Evolutionary conservation across 2,329 filamentous ascomycete genomes (phyloP).

Genomic region (Oidium heveae): DNA sequence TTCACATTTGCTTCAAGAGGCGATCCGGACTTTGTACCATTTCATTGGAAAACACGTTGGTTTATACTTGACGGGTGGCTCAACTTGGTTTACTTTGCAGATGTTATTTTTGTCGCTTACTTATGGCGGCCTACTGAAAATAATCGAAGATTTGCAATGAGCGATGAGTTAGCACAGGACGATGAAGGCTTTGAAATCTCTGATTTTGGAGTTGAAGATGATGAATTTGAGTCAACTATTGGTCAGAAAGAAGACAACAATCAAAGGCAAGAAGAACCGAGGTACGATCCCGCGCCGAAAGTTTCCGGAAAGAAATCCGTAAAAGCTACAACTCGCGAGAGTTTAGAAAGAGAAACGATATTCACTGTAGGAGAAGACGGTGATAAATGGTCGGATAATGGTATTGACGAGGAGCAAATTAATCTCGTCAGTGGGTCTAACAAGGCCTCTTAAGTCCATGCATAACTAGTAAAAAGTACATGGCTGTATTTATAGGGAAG

Average conservation of each 20-base stretch:
- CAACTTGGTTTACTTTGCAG: conserved; percentile 83
- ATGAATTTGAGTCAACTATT: conserved; percentile 25
- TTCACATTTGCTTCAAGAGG: conserved; percentile 73
- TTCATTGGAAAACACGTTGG: conserved; percentile 94
- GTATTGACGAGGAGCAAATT: conserved; percentile 28
- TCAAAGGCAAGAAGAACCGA: conserved; percentile 12
- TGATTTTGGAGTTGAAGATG: conserved; percentile 50
- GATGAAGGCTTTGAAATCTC: conserved; percentile 96
- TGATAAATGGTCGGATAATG: conserved; percentile 63
- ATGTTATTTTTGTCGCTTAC: conserved; percentile 82
- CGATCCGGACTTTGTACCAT: conserved; percentile 75
- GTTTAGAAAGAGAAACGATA: conserved; percentile 74
- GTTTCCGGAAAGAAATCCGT: conserved; percentile 5
- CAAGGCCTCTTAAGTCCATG: not conserved
- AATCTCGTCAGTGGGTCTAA: conserved; percentile 20
- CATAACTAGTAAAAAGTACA: too few relatives aligned
- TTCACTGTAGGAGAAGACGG: conserved; percentile 75
- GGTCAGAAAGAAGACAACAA: conserved; percentile 23
- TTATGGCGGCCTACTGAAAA: conserved; percentile 92
- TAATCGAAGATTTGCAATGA: conserved; percentile 95
- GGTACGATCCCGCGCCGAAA: conserved; percentile 14
- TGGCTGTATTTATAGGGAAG: too few relatives aligned
- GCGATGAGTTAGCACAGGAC: conserved; percentile 94
- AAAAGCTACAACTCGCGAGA: conserved; percentile 24
- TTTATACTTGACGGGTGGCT: conserved; percentile 95